Evolutionary conservation across 495 filamentous ascomycete genomes (phyloP).

Genomic region (Penicillium manginii): DNA sequence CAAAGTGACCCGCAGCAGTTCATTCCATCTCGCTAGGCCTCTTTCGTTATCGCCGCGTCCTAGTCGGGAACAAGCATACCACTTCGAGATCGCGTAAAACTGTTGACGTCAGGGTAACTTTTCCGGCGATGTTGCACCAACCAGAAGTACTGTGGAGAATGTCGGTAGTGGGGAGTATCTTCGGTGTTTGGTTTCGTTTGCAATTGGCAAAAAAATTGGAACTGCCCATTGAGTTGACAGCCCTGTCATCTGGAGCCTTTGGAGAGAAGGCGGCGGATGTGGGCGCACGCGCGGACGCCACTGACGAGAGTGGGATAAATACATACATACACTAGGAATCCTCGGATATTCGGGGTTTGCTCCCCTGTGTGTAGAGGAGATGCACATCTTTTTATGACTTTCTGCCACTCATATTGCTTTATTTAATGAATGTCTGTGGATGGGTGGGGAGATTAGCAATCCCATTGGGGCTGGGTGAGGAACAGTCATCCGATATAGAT

Average conservation of each 20-base stretch:
- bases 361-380: background rate
- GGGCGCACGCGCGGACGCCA: background rate
- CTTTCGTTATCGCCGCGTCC: background rate
- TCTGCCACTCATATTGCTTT: background rate
- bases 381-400: background rate
- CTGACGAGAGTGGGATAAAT: background rate
- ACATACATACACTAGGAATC: background rate
- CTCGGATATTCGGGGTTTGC: background rate
- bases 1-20: background rate
- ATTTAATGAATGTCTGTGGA: too few species aligned
- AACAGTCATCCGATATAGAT: background rate
- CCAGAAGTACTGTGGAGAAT: background rate
- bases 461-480: background rate
- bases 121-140: slow-evolving; percentile 1
- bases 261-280: background rate
- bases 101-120: slow-evolving; percentile 1
- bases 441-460: background rate
- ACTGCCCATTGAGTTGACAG: background rate
- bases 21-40: background rate
- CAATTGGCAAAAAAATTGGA: background rate
- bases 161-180: background rate
- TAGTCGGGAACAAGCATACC: background rate
- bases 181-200: background rate
- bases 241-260: background rate
- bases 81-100: background rate